Base-by-base conservation (phyloP, 257 asterid species). In the Agastache rugosa region DNA sequence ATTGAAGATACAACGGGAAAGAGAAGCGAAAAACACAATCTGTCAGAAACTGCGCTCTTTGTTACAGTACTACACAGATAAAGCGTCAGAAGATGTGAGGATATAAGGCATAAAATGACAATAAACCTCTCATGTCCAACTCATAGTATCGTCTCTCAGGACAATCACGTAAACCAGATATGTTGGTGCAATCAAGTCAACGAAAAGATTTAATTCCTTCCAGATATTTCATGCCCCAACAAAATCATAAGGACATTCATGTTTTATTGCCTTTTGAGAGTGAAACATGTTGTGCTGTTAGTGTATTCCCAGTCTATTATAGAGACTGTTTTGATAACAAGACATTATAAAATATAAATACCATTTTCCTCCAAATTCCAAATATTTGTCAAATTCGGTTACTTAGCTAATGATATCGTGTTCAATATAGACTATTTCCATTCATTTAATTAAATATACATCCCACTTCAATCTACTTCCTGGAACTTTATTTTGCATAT, bases 41-140 rank as follows among this genome's bases (percentile, higher is more conserved):
- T 19, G 31, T 58, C 34, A 22, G 25, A 71, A 9, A 23, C 4
- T 41, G 12, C 3, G 19, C 59, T 22, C 2, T 37, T 25, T 59
- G 58, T 44, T 41, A 31, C 47, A 42, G 34, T 2, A 10, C 19
- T 48, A 16, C 44, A 62, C 5, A 51, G 51, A 51, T 22, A 51
- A 51, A 23, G 11, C 51, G 22, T 22, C 15, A 65, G 35, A 35
- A 34, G 3, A 22, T 19, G 25, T 8, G 47, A 50, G 1, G 41
- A 19, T n/a, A 22, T 2, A 55, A 25, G 54, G 63, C 37, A 23
- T 8, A 29, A 35, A 19, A 20, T 55, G 35, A 27, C 34, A 45
- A 59, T 10, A 58, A 44, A 76, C 76, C 75, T 76, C 70, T 60
- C 56, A 45, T 67, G 3, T 31, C 69, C 69, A 67, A 75, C 44